A percentile compares a stretch with the other conserved stretches of the same genome.
Conservation (phyloP, 768 basidiomycete genomes). For the Candolleomyces aberdarensis region DNA sequence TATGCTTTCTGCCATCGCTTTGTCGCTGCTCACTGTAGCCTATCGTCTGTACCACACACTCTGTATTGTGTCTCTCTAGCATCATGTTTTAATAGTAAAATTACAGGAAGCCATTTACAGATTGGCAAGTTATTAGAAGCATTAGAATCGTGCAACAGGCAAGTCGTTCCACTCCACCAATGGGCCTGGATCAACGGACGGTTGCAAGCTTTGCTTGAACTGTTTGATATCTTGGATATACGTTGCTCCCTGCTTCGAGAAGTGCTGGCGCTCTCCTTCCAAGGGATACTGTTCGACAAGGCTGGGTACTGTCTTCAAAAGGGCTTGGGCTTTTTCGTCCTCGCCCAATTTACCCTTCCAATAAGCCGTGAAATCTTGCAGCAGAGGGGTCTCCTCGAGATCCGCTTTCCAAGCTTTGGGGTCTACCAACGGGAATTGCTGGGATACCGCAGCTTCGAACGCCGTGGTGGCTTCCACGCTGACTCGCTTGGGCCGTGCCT, state of each 20-base stretch:
- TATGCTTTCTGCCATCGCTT: conserved; percentile 5
- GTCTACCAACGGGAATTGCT: conserved; percentile 47
- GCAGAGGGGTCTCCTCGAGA: conserved; percentile 53
- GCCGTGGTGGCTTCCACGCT: conserved; percentile 61
- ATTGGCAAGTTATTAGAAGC: neutral
- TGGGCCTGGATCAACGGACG: conserved; percentile 59
- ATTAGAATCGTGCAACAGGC: conserved; percentile 53
- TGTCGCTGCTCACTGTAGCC: conserved; percentile 6
- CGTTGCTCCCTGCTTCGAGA: conserved; percentile 44
- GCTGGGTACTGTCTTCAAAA: conserved; percentile 55
- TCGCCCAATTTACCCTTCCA: conserved; percentile 50
- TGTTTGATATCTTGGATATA: conserved; percentile 61
- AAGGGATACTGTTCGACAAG: conserved; percentile 58
- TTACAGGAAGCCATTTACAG: neutral
- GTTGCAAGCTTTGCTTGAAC: conserved; percentile 60
- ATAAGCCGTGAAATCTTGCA: conserved; percentile 60
- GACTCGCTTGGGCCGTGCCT: conserved; percentile 55
- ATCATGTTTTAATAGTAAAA: conserved; percentile 1
- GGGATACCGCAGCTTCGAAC: conserved; percentile 53
- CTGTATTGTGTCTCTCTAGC: neutral
- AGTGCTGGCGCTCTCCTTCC: conserved; percentile 48
- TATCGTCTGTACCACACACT: neutral
- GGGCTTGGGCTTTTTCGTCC: conserved; percentile 35
- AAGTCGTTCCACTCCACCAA: conserved; percentile 75
- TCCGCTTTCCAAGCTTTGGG: conserved; percentile 49